A percentile compares a stretch with the other conserved stretches of the same genome.
These are phyloP conservation scores for Metschnikowia reukaufii DNA, from an alignment of 805 yeast genomes.

Conservation along the genomic window DNA sequence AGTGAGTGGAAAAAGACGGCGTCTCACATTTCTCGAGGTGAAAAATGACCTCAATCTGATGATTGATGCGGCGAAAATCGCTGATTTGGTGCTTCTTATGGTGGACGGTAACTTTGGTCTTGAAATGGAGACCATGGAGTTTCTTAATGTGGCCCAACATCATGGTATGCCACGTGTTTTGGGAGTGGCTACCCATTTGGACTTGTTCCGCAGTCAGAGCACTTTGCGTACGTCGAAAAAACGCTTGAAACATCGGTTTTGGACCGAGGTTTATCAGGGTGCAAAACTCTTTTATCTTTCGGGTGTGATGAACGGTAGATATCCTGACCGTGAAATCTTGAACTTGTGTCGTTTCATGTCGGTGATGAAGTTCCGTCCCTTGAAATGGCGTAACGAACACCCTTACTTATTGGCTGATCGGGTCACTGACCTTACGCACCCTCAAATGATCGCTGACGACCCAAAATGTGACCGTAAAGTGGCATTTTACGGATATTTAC, in stretches of 20 bases:
- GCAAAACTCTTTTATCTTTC: conserved; percentile 92
- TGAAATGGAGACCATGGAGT: conserved; percentile 99
- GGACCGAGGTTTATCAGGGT: conserved; percentile 99
- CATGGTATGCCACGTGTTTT: conserved; percentile 98
- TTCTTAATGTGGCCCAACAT: conserved; percentile 90
- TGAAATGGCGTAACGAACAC: conserved; percentile 99
- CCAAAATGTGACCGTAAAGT: conserved; percentile 85
- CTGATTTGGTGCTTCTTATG: conserved; percentile 84
- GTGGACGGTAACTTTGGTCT: conserved; percentile 97
- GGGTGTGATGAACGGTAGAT: conserved; percentile 95
- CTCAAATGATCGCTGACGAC: conserved; percentile 72
- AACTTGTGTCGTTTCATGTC: conserved; percentile 89
- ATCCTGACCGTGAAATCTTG: conserved; percentile 94
- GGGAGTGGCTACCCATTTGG: conserved; percentile 95
- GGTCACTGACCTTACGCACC: conserved; percentile 92
- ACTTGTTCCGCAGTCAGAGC: conserved; percentile 84
- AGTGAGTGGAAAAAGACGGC: conserved; percentile 90
- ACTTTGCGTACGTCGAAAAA: conserved; percentile 91
- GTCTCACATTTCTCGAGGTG: conserved; percentile 91
- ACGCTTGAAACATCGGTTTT: conserved; percentile 86
- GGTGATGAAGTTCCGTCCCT: conserved; percentile 98
- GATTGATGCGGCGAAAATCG: conserved; percentile 94
- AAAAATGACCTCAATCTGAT: conserved; percentile 89
- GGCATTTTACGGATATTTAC: conserved; percentile 90
- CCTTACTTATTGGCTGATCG: conserved; percentile 91